Percentiles rank a stretch among this genome's conserved stretches.
phyloP scores from a whole-genome alignment of 2,329 filamentous ascomycete species.

The Huntiella bhutanensis region DNA sequence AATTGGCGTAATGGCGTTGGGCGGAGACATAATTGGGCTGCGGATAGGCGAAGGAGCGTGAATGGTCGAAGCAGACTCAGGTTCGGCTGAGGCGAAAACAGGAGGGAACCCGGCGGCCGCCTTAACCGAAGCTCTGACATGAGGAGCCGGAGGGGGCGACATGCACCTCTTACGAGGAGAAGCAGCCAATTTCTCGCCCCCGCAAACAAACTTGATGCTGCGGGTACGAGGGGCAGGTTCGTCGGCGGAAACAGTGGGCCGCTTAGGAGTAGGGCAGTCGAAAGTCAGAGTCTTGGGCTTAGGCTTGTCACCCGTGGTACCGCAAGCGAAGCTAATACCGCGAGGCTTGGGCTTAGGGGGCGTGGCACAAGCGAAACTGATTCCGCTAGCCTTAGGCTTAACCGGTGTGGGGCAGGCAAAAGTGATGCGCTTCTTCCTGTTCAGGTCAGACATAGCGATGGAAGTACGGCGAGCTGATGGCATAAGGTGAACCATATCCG shows the following conservation, averaged over 20 bases:
- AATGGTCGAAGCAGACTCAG: constrained; percentile 9
- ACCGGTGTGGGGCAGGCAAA: constrained; percentile 10
- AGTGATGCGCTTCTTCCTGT: constrained; percentile 11
- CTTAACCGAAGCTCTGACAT: constrained; percentile 3
- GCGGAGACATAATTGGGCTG: constrained; percentile 5
- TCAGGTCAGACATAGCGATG: constrained; percentile 7
- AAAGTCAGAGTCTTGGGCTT: not conserved
- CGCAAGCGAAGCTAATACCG: too few relatives aligned
- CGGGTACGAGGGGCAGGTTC: constrained; percentile 27
- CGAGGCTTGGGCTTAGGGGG: constrained; percentile 2
- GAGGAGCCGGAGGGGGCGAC: constrained; percentile 3
- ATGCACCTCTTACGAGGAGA: constrained; percentile 6
- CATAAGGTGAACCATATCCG: constrained; percentile 29
- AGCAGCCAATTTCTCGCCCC: not conserved
- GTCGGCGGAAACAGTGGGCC: not conserved
- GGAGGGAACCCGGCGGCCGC: constrained; percentile 1
- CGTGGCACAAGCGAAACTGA: not conserved
- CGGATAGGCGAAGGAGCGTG: constrained; percentile 2
- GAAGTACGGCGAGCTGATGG: constrained; percentile 12
- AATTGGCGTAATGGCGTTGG: constrained; percentile 1
- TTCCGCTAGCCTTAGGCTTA: not conserved
- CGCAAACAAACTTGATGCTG: constrained; percentile 61
- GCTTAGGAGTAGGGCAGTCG: constrained; percentile 3
- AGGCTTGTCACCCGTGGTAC: not conserved
- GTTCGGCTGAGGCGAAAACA: constrained; percentile 1